Evolutionary conservation across 2,329 filamentous ascomycete genomes (phyloP).

Genomic region (Penicillium sp.): DNA sequence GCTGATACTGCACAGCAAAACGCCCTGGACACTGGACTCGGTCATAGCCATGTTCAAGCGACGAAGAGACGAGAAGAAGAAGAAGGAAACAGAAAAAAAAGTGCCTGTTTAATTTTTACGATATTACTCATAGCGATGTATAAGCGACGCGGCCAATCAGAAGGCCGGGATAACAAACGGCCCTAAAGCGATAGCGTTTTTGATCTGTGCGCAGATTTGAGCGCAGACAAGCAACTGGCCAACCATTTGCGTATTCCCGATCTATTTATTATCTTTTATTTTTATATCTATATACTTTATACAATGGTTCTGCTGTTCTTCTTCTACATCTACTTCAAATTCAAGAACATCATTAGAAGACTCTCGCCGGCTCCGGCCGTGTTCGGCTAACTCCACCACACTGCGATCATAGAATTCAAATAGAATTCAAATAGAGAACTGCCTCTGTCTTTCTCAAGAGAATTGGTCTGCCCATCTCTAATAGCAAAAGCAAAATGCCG

Average conservation of each 20-base stretch:
- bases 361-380: background rate
- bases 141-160: background rate
- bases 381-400: background rate
- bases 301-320: background rate
- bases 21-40: background rate
- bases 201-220: background rate
- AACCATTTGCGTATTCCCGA: no score
- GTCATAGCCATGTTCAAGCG: background rate
- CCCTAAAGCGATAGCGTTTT: background rate
- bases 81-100: background rate
- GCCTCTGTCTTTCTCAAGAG: no score
- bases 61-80: background rate
- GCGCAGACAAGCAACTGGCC: no score
- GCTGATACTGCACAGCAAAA: slow-evolving; percentile 5
- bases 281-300: background rate
- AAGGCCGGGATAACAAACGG: background rate
- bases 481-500: no score
- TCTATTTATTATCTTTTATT: background rate
- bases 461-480: no score
- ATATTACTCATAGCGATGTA: no score
- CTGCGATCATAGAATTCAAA: no score
- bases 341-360: background rate
- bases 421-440: no score
- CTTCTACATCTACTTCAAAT: background rate
- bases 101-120: background rate